Evolutionary conservation across 2,329 filamentous ascomycete genomes (phyloP), one percentile per base, ranked within the genome.

Genomic region (Claviceps quebecensis): DNA sequence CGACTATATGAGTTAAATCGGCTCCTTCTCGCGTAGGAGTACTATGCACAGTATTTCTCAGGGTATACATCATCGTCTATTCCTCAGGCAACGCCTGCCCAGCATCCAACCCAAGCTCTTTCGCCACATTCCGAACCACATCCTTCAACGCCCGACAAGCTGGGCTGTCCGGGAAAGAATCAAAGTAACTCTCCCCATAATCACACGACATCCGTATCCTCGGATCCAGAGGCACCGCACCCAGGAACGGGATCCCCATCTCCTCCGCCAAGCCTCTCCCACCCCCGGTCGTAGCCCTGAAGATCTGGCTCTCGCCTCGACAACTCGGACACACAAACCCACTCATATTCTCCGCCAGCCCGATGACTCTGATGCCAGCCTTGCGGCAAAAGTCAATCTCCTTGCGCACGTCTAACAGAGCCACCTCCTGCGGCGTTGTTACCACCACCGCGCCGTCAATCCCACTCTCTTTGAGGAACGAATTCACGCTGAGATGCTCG

Each of bases 381-480:
- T 98, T 98, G 53, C 83, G 77, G 69, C 94, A 98, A 63, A 98
- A 98, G 63, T 98, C 91, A 53, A 98, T 91, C 68, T 98, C 93
- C 69, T 96, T 97, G 58, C 93, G 76, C 13, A 98, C 93, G 64
- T 98, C 93, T 45, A 98, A 74, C 50, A 98, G 72, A 2, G 85
- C 80, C 17, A 97, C 88, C 68, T 98, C 94, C 66, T 98, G 93
- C 1, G 93, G 93, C 5, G 93, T 98, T 0, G 90, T 94, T 34
- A 98, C 84, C 52, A 98, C 74, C 7, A 98, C 84, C 0, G 94
- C 93, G 17, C 93, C 93, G 63, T 95, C 89, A 17, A 98, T 89
- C 1, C 90, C 89, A 54, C 85, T 88, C 62, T 94, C 88, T 60
- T 89, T 91, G 47, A 98, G 73, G 60, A 94, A 89, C 5, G 86